phyloP scores from a whole-genome alignment of 495 filamentous ascomycete species.

The Annulohypoxylon moriforme region DNA sequence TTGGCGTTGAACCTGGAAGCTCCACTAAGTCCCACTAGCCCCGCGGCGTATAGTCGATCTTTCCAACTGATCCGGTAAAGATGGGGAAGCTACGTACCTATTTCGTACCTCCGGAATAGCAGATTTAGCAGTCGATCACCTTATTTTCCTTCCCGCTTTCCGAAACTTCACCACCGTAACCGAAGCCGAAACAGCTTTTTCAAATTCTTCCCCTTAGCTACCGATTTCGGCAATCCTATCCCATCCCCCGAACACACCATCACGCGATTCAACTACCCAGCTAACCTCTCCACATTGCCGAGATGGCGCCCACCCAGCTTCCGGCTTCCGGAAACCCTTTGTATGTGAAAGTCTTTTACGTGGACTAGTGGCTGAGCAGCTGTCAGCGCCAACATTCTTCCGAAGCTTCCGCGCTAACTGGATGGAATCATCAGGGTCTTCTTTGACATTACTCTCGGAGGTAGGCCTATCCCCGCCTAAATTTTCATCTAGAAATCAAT shows the following conservation, averaged over 20 bases:
- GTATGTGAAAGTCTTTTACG: conserved; percentile 52
- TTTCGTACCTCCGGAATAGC: conserved; percentile 12
- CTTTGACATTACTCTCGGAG: conserved; percentile 92
- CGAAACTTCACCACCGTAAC: conserved; percentile 30
- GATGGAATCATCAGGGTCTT: conserved; percentile 69
- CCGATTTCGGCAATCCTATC: conserved; percentile 9
- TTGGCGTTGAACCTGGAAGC: neutral
- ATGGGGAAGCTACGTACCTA: conserved; percentile 1
- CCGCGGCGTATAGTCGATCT: conserved; percentile 21
- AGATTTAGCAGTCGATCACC: neutral
- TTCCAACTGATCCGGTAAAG: conserved; percentile 9
- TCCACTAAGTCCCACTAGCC: conserved; percentile 25
- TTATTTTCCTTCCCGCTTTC: neutral
- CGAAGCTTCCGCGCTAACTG: conserved; percentile 23
- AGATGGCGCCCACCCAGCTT: conserved; percentile 64
- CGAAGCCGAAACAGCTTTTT: conserved; percentile 27
- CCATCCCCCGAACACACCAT: conserved; percentile 10
- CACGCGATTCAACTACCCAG: neutral
- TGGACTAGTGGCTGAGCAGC: conserved; percentile 23
- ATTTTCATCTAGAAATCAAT: neutral
- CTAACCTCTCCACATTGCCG: conserved; percentile 16
- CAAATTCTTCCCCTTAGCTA: neutral
- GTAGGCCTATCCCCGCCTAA: conserved; percentile 60
- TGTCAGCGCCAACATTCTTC: conserved; percentile 11
- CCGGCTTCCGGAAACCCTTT: conserved; percentile 65